These are phyloP conservation scores for Pyrenochaeta sp. DNA, from an alignment of 2,329 filamentous ascomycete genomes.

Conservation along the genomic window DNA sequence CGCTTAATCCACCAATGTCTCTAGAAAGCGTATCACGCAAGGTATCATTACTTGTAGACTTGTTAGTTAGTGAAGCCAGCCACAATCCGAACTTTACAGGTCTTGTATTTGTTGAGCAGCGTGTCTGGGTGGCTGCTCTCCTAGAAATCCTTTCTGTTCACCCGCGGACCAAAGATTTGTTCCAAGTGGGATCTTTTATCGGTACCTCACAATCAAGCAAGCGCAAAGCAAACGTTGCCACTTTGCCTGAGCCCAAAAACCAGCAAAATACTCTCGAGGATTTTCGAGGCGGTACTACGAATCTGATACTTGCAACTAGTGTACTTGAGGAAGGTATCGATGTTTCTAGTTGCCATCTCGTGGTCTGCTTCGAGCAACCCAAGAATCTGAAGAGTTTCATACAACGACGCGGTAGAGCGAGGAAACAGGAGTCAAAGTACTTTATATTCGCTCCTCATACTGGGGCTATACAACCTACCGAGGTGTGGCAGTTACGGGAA, in stretches of 20 bases:
- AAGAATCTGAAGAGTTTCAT: conserved; percentile 71
- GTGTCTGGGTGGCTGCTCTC: conserved; percentile 54
- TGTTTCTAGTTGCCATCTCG: conserved; percentile 69
- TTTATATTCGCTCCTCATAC: conserved; percentile 58
- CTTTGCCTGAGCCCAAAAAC: conserved; percentile 57
- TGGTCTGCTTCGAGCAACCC: conserved; percentile 71
- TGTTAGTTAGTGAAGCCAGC: conserved; percentile 46
- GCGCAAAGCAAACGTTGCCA: conserved; percentile 58
- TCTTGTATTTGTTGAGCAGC: conserved; percentile 58
- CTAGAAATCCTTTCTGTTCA: conserved; percentile 48
- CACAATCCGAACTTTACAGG: conserved; percentile 45
- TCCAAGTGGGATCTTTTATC: conserved; percentile 60
- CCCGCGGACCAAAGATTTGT: conserved; percentile 39
- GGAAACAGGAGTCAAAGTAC: conserved; percentile 65
- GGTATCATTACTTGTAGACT: conserved; percentile 45
- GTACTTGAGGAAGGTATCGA: conserved; percentile 71
- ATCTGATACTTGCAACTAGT: conserved; percentile 66
- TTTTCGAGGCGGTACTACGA: conserved; percentile 62
- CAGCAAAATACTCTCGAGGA: conserved; percentile 63
- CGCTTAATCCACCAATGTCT: conserved; percentile 9
- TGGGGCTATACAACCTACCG: conserved; percentile 39
- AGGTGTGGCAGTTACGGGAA: conserved; percentile 74
- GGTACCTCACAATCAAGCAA: conserved; percentile 57
- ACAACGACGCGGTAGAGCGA: conserved; percentile 70
- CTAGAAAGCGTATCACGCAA: conserved; percentile 44